Evolutionary conservation across 148 eudicot species (phyloP).

Genomic region (Rhododendron vialii): DNA sequence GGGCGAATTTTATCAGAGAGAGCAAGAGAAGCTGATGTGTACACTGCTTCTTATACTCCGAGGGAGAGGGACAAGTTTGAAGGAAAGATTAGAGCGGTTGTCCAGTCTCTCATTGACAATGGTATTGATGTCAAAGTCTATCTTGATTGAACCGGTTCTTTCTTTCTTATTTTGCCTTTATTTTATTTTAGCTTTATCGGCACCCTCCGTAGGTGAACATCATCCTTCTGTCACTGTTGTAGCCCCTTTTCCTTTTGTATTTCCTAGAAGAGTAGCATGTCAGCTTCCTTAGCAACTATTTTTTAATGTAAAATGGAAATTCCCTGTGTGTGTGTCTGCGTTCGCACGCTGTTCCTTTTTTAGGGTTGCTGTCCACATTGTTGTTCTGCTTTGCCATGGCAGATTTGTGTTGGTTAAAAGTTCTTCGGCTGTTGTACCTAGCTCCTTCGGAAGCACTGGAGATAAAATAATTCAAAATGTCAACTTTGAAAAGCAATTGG

Average conservation of each 20-base stretch:
- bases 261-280: background rate
- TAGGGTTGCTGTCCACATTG: background rate
- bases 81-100: constrained; percentile 96
- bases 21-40: constrained; percentile 92
- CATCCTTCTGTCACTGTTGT: background rate
- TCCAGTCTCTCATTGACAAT: constrained; percentile 83
- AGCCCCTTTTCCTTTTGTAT: background rate
- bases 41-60: constrained; percentile 89
- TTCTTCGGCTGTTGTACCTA: too few species aligned
- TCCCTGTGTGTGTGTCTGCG: background rate
- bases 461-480: too few species aligned
- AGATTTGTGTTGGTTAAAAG: background rate
- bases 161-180: background rate
- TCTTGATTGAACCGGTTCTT: constrained; percentile 49
- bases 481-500: too few species aligned
- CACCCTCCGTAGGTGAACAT: background rate
- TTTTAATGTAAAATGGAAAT: background rate
- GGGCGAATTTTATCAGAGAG: constrained; percentile 73
- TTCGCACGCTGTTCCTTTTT: background rate
- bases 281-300: background rate
- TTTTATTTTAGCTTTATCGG: background rate
- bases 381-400: background rate
- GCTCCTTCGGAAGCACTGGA: too few species aligned
- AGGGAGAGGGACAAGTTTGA: constrained; percentile 91
- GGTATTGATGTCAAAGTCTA: constrained; percentile 85